Conservation (phyloP, 2,329 filamentous ascomycete species). For the Zymoseptoria ardabiliae region DNA sequence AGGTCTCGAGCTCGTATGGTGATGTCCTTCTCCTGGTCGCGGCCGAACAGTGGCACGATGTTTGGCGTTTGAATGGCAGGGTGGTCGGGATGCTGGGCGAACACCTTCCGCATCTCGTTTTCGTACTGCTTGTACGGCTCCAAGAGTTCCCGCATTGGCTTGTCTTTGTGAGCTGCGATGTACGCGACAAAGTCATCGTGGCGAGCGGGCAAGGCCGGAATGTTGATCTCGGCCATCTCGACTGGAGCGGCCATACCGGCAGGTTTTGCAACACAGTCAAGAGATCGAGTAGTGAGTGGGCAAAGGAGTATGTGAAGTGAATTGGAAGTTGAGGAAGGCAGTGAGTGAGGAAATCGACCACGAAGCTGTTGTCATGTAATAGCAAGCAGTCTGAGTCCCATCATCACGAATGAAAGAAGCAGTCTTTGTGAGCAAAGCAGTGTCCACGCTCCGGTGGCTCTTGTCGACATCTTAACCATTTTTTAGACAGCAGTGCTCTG, state of each 20-base stretch:
- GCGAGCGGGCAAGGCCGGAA: slow-evolving; percentile 33
- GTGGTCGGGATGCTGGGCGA: slow-evolving; percentile 60
- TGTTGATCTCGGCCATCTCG: slow-evolving; percentile 9
- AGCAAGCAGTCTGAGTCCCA: too few relatives aligned
- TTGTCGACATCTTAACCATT: background rate
- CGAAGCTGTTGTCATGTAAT: background rate
- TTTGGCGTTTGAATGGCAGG: slow-evolving; percentile 54
- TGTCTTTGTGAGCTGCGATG: slow-evolving; percentile 48
- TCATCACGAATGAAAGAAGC: background rate
- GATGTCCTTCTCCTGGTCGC: slow-evolving; percentile 44
- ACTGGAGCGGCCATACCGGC: slow-evolving; percentile 8
- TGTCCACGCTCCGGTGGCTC: too few relatives aligned
- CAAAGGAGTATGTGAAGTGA: background rate
- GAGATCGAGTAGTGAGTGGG: background rate
- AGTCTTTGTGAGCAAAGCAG: background rate
- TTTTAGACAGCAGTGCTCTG: slow-evolving; percentile 9
- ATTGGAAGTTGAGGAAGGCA: background rate
- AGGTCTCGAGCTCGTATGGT: slow-evolving; percentile 57
- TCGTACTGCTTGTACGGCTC: slow-evolving; percentile 63
- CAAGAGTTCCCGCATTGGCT: slow-evolving; percentile 51
- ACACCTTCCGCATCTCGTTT: slow-evolving; percentile 57
- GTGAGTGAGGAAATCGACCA: background rate
- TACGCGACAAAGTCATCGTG: slow-evolving; percentile 44
- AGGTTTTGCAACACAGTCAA: background rate
- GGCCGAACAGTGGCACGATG: slow-evolving; percentile 57